Evolutionary conservation across 768 basidiomycete genomes (phyloP), one percentile per base, ranked within the genome.

Genomic region (Leccinum obscurum): DNA sequence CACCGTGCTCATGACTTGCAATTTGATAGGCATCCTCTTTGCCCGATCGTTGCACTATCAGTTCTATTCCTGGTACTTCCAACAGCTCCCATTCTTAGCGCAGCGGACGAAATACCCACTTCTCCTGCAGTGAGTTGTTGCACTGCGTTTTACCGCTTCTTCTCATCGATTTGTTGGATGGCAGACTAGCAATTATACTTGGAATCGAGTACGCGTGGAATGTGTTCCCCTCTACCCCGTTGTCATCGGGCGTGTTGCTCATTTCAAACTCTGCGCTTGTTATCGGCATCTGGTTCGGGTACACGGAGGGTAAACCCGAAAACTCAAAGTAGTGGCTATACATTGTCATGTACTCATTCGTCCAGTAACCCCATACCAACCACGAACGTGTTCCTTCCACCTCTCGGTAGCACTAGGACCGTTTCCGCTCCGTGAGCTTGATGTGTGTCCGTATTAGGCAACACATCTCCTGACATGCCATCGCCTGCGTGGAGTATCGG

Each of bases 11-110:
- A 93, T 93, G 78, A 95, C 93, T 1, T 90, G 90, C 15, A 98
- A 98, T 69, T 72, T 98, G 41, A 87, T 97, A 55, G 97, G 97
- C 17, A 89, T 98, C 37, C 63, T 92, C 7, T 97, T 92, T 71
- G 93, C 97, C 22, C 86, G 97, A 20, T 98, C 96, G 10, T 77
- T 99, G 49, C 97, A 99, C 71, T 98, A 98, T 71, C 97, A 99
- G 66, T 99, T 99, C 75, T 97, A 97, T 73, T 88, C 92, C 6
- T 99, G 97, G 97, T 98, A 98, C 71, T 92, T 89, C 10, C 89
- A 92, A 58, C 93, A 95, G 67, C 72, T 96, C 35, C 93, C 96
- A 1, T 88, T 95, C 69, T 74, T 98, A 30, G 77, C 85, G 4
- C 95, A 87, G 83, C 85, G 85, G 70, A 88, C 90, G 5, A 80